phyloP scores from a whole-genome alignment of 768 basidiomycete species.

The Mycena crocata region DNA sequence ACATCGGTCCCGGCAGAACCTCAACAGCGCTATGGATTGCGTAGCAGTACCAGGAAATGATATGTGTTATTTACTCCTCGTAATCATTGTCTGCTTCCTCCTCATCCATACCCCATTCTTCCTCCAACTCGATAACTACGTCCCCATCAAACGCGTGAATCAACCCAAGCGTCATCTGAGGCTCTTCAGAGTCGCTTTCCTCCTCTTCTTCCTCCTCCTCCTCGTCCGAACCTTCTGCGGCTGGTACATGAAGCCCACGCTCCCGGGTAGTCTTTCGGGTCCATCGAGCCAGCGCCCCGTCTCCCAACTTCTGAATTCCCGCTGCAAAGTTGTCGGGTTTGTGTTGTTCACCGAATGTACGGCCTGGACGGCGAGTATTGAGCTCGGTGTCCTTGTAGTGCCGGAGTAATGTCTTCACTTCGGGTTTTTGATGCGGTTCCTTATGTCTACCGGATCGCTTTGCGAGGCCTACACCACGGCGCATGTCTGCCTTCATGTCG shows the following conservation, averaged over 20 bases:
- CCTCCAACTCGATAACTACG: not conserved
- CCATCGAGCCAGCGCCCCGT: conserved; percentile 23
- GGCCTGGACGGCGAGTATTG: conserved; percentile 35
- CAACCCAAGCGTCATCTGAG: not conserved
- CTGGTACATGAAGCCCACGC: not conserved
- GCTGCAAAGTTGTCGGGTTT: conserved; percentile 18
- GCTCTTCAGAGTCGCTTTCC: not conserved
- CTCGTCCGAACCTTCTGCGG: not conserved
- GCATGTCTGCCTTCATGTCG: conserved; percentile 42
- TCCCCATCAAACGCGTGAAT: conserved; percentile 4
- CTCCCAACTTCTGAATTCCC: conserved; percentile 10
- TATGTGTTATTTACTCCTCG: no score
- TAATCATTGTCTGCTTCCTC: not conserved
- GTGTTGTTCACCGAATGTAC: conserved; percentile 18
- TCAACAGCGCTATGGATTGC: no score
- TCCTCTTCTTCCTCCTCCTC: not conserved
- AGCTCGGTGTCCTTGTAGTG: conserved; percentile 35
- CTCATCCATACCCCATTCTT: not conserved
- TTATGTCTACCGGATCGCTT: conserved; percentile 36
- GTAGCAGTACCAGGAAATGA: no score
- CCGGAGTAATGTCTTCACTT: conserved; percentile 34
- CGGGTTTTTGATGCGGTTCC: conserved; percentile 34
- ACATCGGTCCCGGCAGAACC: no score
- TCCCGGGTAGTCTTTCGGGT: conserved; percentile 8
- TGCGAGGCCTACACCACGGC: conserved; percentile 36